Evolutionary conservation across 192 early-diverging fungal genomes (phyloP).

Genomic region (Coemansia sp.): DNA sequence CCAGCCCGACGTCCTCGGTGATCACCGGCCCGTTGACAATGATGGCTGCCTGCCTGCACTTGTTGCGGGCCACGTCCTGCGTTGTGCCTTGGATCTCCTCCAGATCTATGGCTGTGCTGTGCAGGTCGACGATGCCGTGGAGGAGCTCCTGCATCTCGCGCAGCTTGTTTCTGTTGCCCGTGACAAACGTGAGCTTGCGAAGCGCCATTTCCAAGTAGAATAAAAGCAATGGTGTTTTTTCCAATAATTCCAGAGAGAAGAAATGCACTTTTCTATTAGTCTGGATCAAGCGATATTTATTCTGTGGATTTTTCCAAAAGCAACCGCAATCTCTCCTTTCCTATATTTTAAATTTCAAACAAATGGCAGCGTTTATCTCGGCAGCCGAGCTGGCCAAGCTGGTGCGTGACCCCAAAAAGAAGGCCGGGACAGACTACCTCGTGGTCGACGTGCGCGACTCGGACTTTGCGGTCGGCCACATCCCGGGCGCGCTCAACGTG

Average conservation of each 20-base stretch:
- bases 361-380: slow-evolving; percentile 5
- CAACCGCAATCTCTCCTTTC: too few species aligned
- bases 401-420: slow-evolving; percentile 57
- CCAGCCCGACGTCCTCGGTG: slow-evolving; percentile 92
- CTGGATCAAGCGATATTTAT: too few species aligned
- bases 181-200: slow-evolving; percentile 75
- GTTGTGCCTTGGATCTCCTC: slow-evolving; percentile 93
- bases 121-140: slow-evolving; percentile 59
- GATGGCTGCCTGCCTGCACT: slow-evolving; percentile 74
- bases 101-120: slow-evolving; percentile 72
- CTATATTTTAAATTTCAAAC: not conserved
- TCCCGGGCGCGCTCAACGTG: slow-evolving; percentile 72
- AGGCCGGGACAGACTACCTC: slow-evolving; percentile 66
- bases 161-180: slow-evolving; percentile 97
- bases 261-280: too few species aligned
- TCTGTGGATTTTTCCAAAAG: too few species aligned
- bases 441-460: slow-evolving; percentile 73
- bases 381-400: slow-evolving; percentile 54
- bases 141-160: slow-evolving; percentile 86
- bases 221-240: too few species aligned
- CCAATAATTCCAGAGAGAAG: too few species aligned
- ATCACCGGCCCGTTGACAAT: slow-evolving; percentile 71
- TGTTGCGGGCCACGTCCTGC: slow-evolving; percentile 71
- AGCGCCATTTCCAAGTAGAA: slow-evolving; percentile 29
- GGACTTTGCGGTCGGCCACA: slow-evolving; percentile 70